phyloP scores from a whole-genome alignment of 495 filamentous ascomycete genomes.

The Annulohypoxylon maeteangense region DNA sequence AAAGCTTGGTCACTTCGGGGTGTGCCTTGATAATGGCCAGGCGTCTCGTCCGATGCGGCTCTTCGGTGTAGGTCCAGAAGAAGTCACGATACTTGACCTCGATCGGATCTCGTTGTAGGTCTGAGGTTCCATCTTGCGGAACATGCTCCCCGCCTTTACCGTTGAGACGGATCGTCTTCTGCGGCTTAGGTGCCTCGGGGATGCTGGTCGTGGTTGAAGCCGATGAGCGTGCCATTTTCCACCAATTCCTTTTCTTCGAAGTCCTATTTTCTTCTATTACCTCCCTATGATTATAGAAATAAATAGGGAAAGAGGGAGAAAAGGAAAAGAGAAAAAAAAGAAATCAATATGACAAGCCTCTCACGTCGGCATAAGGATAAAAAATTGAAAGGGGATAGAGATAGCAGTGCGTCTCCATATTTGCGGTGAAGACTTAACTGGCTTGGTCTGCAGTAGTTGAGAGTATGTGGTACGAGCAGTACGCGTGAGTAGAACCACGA shows the following conservation, averaged over 20 bases:
- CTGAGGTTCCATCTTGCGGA: slow-evolving; percentile 27
- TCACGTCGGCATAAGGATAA: slow-evolving; percentile 20
- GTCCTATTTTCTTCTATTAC: not conserved
- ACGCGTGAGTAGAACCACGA: not conserved
- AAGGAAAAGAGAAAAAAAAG: slow-evolving; percentile 3
- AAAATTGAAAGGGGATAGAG: slow-evolving; percentile 36
- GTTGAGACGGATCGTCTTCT: slow-evolving; percentile 43
- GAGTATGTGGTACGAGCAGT: slow-evolving; percentile 8
- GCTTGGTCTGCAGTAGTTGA: slow-evolving; percentile 15
- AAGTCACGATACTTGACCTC: slow-evolving; percentile 62
- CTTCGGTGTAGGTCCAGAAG: slow-evolving; percentile 98
- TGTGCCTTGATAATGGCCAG: slow-evolving; percentile 98
- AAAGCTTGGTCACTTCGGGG: slow-evolving; percentile 97
- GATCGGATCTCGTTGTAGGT: slow-evolving; percentile 46
- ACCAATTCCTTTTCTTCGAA: not conserved
- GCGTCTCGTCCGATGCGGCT: slow-evolving; percentile 91
- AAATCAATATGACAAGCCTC: not conserved
- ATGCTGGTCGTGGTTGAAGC: slow-evolving; percentile 47
- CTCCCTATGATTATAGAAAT: not conserved
- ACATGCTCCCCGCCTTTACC: slow-evolving; percentile 37
- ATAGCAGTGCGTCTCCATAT: slow-evolving; percentile 33
- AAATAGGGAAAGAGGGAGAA: slow-evolving; percentile 1
- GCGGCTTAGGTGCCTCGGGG: slow-evolving; percentile 27
- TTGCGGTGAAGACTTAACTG: slow-evolving; percentile 39
- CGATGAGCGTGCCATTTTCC: slow-evolving; percentile 45